Percentiles rank a stretch among this genome's conserved stretches.
Conservation (phyloP, 2,329 filamentous ascomycete genomes). For the Claviceps paspali region DNA sequence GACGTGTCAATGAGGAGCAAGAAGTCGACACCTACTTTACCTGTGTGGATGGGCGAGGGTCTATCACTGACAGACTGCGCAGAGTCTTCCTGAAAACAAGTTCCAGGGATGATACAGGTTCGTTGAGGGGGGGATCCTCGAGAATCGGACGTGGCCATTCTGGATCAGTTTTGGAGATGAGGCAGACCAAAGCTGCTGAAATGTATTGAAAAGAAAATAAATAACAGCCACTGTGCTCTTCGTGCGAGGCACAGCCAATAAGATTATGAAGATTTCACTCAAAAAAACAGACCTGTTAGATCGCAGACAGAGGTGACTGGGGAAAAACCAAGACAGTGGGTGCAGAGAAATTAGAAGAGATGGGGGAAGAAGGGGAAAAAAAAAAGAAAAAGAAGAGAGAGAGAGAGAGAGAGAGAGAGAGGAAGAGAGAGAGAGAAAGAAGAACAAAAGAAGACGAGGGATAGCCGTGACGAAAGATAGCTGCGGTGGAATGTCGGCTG, state of each 20-base stretch:
- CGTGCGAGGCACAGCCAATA: constrained; percentile 6
- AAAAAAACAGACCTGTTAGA: constrained; percentile 14
- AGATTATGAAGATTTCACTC: constrained; percentile 15
- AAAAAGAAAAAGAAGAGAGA: too few relatives aligned
- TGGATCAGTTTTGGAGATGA: not conserved
- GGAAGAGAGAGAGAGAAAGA: constrained; percentile 6
- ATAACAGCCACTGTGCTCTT: constrained; percentile 7
- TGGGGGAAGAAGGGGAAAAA: constrained; percentile 6
- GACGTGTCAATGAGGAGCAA: not conserved
- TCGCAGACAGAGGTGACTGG: constrained; percentile 14
- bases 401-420: constrained; percentile 7
- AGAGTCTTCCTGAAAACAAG: constrained; percentile 11
- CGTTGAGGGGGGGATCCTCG: constrained; percentile 15
- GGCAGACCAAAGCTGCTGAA: constrained; percentile 3
- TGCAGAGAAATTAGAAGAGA: constrained; percentile 8
- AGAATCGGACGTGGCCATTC: constrained; percentile 18
- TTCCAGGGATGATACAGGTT: constrained; percentile 7
- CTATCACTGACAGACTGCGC: constrained; percentile 7
- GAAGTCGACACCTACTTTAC: constrained; percentile 8
- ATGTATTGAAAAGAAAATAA: constrained; percentile 8
- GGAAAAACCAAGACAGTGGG: constrained; percentile 9
- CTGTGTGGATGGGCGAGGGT: constrained; percentile 6
- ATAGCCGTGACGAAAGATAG: constrained; percentile 3
- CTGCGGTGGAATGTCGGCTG: constrained; percentile 5
- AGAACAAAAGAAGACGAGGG: constrained; percentile 5